A percentile compares a stretch with the other conserved stretches of the same genome.
These are phyloP conservation scores for Monosporascus sp. DNA, from an alignment of 2,329 filamentous ascomycete species.

Conservation along the genomic window DNA sequence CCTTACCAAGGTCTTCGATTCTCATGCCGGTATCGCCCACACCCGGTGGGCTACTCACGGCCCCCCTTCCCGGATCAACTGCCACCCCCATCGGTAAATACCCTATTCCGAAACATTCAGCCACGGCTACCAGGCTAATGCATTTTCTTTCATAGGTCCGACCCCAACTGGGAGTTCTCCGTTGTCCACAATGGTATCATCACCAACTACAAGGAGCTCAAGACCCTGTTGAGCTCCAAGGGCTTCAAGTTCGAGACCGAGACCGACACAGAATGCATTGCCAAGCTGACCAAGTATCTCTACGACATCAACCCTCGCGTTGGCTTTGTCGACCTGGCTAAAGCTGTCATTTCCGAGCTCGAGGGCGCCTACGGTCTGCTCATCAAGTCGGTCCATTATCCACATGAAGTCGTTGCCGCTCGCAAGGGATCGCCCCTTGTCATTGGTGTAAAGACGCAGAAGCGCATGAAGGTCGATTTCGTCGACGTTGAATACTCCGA, in stretches of 20 bases:
- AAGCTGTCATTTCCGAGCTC: conserved; percentile 97
- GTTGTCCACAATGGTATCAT: conserved; percentile 99
- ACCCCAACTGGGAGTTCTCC: conserved; percentile 91
- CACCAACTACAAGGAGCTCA: conserved; percentile 99
- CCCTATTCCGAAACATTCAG: conserved; percentile 9
- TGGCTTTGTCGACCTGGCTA: conserved; percentile 92
- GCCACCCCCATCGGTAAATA: conserved; percentile 91
- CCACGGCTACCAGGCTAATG: conserved; percentile 19
- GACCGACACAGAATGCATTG: conserved; percentile 98
- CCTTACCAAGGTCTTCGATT: conserved; percentile 90
- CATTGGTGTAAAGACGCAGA: conserved; percentile 92
- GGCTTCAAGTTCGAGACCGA: conserved; percentile 99
- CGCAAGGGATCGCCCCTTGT: conserved; percentile 98
- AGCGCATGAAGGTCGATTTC: conserved; percentile 99
- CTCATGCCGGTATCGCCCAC: conserved; percentile 97
- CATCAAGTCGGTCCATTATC: conserved; percentile 98
- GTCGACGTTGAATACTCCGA: conserved; percentile 97
- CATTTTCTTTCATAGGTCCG: conserved; percentile 59
- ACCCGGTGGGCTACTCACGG: conserved; percentile 99
- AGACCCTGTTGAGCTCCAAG: conserved; percentile 86
- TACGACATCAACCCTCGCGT: conserved; percentile 92
- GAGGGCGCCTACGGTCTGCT: conserved; percentile 96
- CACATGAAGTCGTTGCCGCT: conserved; percentile 94
- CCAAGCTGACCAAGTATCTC: conserved; percentile 97
- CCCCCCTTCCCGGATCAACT: conserved; percentile 87